These are phyloP conservation scores for Ormosia emarginata DNA, from an alignment of 306 rosid genomes.

Conservation along the genomic window DNA sequence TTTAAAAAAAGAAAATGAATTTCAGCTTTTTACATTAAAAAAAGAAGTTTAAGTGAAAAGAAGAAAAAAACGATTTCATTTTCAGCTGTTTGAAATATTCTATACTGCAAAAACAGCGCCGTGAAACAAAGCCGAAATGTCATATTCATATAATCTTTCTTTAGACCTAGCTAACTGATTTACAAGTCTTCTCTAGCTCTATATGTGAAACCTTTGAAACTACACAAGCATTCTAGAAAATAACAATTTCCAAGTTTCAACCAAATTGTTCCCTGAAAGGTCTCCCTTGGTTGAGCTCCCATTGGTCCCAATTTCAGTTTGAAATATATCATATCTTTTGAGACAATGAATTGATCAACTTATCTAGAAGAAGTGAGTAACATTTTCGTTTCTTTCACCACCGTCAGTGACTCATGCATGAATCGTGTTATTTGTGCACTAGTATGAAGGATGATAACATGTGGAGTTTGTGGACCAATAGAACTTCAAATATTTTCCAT, in stretches of 20 bases:
- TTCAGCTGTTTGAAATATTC: neutral
- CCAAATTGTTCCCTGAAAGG: neutral
- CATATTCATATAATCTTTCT: neutral
- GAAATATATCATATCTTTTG: neutral
- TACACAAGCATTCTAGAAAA: neutral
- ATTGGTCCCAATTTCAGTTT: neutral
- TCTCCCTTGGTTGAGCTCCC: neutral
- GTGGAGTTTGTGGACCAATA: no score
- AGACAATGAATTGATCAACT: neutral
- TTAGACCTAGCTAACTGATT: neutral
- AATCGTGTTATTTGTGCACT: neutral
- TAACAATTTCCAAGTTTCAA: neutral
- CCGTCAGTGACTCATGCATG: neutral
- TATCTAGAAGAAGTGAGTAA: neutral
- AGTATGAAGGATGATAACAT: neutral
- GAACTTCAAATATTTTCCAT: neutral
- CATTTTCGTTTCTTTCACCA: neutral
- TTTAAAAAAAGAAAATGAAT: neutral
- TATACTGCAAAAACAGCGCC: neutral
- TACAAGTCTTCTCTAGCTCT: neutral
- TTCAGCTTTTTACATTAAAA: neutral
- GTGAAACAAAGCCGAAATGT: neutral
- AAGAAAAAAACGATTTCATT: neutral
- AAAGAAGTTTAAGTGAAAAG: no score
- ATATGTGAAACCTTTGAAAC: neutral